Evolutionary conservation across 352 stramenopile species (phyloP).

Genomic region (Phytophthora fragariaefolia): DNA sequence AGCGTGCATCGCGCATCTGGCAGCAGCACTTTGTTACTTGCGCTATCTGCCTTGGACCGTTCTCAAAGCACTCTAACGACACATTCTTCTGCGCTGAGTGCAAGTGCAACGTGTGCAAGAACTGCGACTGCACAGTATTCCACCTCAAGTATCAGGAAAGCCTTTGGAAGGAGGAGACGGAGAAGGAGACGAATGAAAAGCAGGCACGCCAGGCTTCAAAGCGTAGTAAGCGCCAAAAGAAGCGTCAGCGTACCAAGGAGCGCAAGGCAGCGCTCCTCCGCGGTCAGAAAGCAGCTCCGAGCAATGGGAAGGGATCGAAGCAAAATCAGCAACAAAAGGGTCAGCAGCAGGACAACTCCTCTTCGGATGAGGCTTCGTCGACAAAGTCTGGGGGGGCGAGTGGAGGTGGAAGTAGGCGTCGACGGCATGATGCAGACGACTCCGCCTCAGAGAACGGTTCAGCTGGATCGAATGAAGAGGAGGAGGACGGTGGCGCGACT

Average conservation of each 20-base stretch:
- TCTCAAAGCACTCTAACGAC: conserved; percentile 95
- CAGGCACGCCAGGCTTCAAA: conserved; percentile 90
- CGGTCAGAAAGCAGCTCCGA: conserved; percentile 39
- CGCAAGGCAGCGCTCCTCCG: conserved; percentile 72
- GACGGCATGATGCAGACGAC: conserved; percentile 62
- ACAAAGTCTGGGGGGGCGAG: conserved; percentile 38
- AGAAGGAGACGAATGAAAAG: conserved; percentile 92
- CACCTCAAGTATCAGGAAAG: conserved; percentile 98
- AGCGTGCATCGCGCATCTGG: conserved; percentile 97
- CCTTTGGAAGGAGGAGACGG: conserved; percentile 94
- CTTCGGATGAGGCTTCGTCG: conserved; percentile 60
- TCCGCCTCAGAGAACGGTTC: conserved; percentile 64
- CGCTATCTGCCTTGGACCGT: conserved; percentile 95
- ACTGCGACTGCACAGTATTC: conserved; percentile 97
- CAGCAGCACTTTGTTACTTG: conserved; percentile 98
- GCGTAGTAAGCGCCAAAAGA: conserved; percentile 87
- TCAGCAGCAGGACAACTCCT: conserved; percentile 57
- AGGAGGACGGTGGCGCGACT: conserved; percentile 43
- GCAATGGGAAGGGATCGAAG: conserved; percentile 42
- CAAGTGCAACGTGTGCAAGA: conserved; percentile 98
- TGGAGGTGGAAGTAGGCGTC: conserved; percentile 36
- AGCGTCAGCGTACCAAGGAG: conserved; percentile 84
- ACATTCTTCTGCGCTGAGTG: conserved; percentile 98
- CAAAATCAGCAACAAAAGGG: conserved; percentile 45
- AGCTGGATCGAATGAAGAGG: conserved; percentile 55